Evolutionary conservation across 352 stramenopile species (phyloP).

Genomic region (Thraustotheca clavata): DNA sequence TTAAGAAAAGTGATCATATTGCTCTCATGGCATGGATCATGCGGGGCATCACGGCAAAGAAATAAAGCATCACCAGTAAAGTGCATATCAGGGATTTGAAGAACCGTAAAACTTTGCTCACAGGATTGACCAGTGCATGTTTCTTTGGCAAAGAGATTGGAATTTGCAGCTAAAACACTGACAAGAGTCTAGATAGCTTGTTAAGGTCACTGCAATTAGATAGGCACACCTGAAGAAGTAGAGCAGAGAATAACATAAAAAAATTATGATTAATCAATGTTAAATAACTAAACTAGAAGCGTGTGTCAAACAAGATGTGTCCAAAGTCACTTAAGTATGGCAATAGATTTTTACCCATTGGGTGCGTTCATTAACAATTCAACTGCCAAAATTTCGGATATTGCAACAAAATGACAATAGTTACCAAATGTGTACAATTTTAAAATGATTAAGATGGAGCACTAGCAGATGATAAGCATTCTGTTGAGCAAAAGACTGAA

Average conservation of each 20-base stretch:
- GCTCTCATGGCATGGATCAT: conserved; percentile 32
- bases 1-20: conserved; percentile 40
- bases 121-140: background rate
- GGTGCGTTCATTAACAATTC: too few species aligned
- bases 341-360: too few species aligned
- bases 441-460: too few species aligned
- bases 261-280: background rate
- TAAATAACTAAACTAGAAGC: background rate
- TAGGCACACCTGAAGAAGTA: background rate
- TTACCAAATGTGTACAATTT: too few species aligned
- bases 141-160: background rate
- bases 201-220: background rate
- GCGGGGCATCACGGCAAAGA: conserved; percentile 24
- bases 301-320: background rate
- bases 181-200: background rate
- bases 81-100: conserved; percentile 49
- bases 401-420: too few species aligned
- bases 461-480: too few species aligned
- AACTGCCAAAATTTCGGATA: too few species aligned
- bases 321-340: background rate
- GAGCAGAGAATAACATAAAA: background rate
- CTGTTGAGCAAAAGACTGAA: too few species aligned
- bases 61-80: conserved; percentile 34
- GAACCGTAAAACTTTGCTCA: conserved; percentile 42
- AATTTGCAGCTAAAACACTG: background rate